Base-by-base conservation (phyloP, 2,329 filamentous ascomycete genomes). In the Pseudogymnoascus sp. region DNA sequence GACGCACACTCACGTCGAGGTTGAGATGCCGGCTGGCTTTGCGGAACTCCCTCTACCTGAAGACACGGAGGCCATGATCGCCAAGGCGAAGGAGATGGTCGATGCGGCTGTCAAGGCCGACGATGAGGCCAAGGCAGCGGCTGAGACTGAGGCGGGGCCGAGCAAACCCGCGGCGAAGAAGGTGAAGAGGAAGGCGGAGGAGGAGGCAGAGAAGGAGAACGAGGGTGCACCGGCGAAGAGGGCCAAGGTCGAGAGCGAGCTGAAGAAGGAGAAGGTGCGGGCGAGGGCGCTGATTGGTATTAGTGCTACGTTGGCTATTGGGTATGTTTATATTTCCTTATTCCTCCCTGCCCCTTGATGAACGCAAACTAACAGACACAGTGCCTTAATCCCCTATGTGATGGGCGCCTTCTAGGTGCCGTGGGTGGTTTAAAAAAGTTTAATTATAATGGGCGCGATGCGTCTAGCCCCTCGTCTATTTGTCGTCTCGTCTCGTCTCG, bases 21-120 rank as follows among this genome's bases (percentile, higher is more conserved):
- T 95, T 10, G 89, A 95, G 67, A 81, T 95, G 72, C 90, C 92
- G 3, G 81, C 85, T 8, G 84, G 82, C 61, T 79, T 82, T 53
- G 79, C 85, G 0, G 85, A 90, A 65, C 81, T 92, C 7, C 88
- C 89, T 0, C 84, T 87, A 11, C 86, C 90, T 0, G 89, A 92
- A 67, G 89, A 95, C 70, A 88, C 92, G 1, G 83, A 89, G 63
- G 84, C 87, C 62, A 92, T 97, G 89, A 88, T 98, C 64, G 87
- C 87, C 28, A 87, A 91, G 71, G 95, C 95, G 33, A 91, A 89
- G 77, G 85, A 88, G 68, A 96, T 97, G 90, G 93, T 97, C 4
- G 84, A 89, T 66, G 86, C 86, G 67, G 87, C 87, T 33, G 81
- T 87, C 65, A 83, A 82, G 63, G 77, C 80, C 16, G 73, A 72